These are phyloP conservation scores for Blastomyces emzantsi DNA, from an alignment of 2,329 filamentous ascomycete genomes.

Conservation along the genomic window DNA sequence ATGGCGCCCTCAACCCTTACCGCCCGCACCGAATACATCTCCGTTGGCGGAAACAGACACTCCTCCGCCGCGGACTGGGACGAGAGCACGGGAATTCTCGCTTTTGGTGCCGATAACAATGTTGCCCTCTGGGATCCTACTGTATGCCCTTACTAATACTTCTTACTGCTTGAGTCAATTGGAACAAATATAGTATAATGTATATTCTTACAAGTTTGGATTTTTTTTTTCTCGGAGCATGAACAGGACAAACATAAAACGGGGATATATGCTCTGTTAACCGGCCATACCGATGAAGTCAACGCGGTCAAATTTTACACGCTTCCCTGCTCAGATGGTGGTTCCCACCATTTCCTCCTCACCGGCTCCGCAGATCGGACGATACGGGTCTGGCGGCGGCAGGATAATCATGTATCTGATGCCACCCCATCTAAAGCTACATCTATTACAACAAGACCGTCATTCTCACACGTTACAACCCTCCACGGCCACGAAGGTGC, in stretches of 20 bases:
- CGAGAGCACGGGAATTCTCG: conserved; percentile 57
- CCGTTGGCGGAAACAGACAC: conserved; percentile 82
- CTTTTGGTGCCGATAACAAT: conserved; percentile 82
- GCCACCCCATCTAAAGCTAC: background rate
- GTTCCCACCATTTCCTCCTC: conserved; percentile 52
- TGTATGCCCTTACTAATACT: conserved; percentile 42
- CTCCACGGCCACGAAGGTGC: conserved; percentile 61
- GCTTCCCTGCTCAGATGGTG: conserved; percentile 34
- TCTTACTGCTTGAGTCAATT: background rate
- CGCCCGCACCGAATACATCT: conserved; percentile 45
- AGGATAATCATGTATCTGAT: conserved; percentile 8
- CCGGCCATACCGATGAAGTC: conserved; percentile 68
- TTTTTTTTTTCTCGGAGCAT: background rate
- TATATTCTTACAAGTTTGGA: background rate
- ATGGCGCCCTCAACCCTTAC: background rate
- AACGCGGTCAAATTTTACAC: conserved; percentile 76
- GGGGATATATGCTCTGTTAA: conserved; percentile 60
- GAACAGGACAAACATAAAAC: conserved; percentile 35
- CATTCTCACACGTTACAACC: conserved; percentile 41
- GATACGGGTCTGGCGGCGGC: conserved; percentile 53
- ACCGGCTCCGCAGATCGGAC: conserved; percentile 75
- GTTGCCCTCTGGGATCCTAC: conserved; percentile 78
- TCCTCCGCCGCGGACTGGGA: conserved; percentile 88
- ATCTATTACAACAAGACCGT: conserved; percentile 12
- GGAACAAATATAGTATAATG: conserved; percentile 2